Conservation (phyloP, 2,329 filamentous ascomycete species). For the Xylariales sp. region DNA sequence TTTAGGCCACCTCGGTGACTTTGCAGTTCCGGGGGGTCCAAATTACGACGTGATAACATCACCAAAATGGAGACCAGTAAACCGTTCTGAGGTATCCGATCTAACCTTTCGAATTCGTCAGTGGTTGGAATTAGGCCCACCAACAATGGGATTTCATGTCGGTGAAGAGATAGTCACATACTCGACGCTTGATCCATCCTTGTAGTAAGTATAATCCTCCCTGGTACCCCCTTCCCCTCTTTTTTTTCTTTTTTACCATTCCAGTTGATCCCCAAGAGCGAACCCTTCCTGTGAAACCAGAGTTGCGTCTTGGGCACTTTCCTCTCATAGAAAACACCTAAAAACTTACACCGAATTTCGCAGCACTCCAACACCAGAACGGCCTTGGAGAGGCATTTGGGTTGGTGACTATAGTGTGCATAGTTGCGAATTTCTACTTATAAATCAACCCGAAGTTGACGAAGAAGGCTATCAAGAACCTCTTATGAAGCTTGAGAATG, state of each 20-base stretch:
- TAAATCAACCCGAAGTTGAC: constrained; percentile 77
- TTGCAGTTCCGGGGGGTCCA: constrained; percentile 32
- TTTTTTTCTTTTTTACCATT: neutral
- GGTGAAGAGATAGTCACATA: constrained; percentile 71
- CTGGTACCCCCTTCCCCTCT: too few relatives aligned
- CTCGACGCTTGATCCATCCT: constrained; percentile 74
- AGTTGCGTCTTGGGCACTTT: neutral
- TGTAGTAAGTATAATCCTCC: constrained; percentile 62
- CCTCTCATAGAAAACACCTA: neutral
- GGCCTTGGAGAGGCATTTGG: constrained; percentile 92
- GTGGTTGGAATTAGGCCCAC: constrained; percentile 75
- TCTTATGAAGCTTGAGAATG: constrained; percentile 54
- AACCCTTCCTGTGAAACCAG: too few relatives aligned
- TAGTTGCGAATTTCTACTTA: constrained; percentile 86
- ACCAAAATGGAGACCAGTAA: constrained; percentile 47
- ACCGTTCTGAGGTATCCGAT: constrained; percentile 72
- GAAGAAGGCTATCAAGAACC: constrained; percentile 57
- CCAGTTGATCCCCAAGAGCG: neutral
- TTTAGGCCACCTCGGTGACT: constrained; percentile 47
- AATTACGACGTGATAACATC: constrained; percentile 35
- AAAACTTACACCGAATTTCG: constrained; percentile 14
- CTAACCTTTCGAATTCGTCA: constrained; percentile 78
- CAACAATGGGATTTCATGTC: constrained; percentile 60
- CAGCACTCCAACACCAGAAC: constrained; percentile 76
- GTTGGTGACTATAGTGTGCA: constrained; percentile 90